phyloP scores from a whole-genome alignment of 2,329 filamentous ascomycete species.

The Ascochyta clinopodiicola region DNA sequence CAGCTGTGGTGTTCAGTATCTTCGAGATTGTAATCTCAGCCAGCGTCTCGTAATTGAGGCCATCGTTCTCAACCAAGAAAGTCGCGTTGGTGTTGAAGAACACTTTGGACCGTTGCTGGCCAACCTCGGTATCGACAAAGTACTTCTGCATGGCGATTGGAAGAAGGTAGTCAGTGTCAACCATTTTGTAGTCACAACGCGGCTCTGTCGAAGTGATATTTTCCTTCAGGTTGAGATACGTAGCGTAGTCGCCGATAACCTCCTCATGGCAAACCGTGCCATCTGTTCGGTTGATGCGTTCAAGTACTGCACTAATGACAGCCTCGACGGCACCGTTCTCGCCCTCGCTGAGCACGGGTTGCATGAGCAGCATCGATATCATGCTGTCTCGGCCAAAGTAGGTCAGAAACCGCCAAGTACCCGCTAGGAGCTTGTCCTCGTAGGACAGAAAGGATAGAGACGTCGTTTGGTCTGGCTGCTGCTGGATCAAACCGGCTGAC shows the following conservation, averaged over 20 bases:
- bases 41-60: slow-evolving; percentile 62
- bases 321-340: slow-evolving; percentile 65
- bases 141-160: slow-evolving; percentile 66
- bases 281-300: slow-evolving; percentile 65
- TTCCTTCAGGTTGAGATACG: slow-evolving; percentile 63
- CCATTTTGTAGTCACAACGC: slow-evolving; percentile 65
- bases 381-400: slow-evolving; percentile 72
- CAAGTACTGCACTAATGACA: slow-evolving; percentile 65
- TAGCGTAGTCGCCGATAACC: slow-evolving; percentile 70
- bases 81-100: slow-evolving; percentile 56
- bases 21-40: slow-evolving; percentile 61
- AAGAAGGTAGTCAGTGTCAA: slow-evolving; percentile 69
- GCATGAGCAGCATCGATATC: slow-evolving; percentile 65
- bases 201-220: slow-evolving; percentile 61
- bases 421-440: slow-evolving; percentile 66
- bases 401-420: slow-evolving; percentile 70
- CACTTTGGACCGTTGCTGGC: slow-evolving; percentile 45
- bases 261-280: slow-evolving; percentile 70
- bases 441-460: slow-evolving; percentile 70
- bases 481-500: slow-evolving; percentile 54
- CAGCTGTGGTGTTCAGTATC: slow-evolving; percentile 62
- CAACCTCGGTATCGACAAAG: slow-evolving; percentile 57
- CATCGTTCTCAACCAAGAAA: slow-evolving; percentile 59
- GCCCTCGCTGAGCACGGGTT: slow-evolving; percentile 64
- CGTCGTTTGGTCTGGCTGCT: slow-evolving; percentile 56